Base-by-base conservation (phyloP, 345 rosid genomes). In the Aurinia saxatilis region DNA sequence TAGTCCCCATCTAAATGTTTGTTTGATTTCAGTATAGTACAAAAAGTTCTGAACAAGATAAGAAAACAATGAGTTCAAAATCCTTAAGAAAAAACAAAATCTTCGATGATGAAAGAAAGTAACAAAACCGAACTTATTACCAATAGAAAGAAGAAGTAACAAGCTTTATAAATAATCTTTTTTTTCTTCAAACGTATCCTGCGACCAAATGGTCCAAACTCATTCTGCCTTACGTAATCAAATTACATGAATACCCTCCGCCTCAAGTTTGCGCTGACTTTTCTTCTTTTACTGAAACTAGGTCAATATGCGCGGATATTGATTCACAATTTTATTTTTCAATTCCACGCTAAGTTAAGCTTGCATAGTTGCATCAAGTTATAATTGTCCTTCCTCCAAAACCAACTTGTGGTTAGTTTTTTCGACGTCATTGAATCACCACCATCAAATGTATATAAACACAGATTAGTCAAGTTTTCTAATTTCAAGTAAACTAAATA, bases 1-100 rank as follows among this genome's bases (percentile, higher is more conserved):
- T 37, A 44, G 25, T 53, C 68, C 3, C 49, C 56, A 61, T 69
- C 56, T 45, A 61, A 27, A 45, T 42, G 25, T 51, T 52, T 60
- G 40, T 68, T 44, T 44, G 73, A 16, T 51, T 59, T 9, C 60
- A 50, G 52, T 51, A 42, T 16, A 51, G 33, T 68, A 53, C 44
- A 53, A 55, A 51, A 36, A 36, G 1, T 23, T 53, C 17, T 13
- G 23, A 53, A 13, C 39, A 36, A 57, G 4, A 57, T 18, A 29
- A 56, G 36, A 60, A 23, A 37, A 7, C 2, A 48, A 25, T 18
- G 31, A 57, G 64, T 47, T 55, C 42, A 15, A 48, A 66, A 37
- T 57, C 57, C 19, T 57, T 12, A 10, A 56, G 40, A 18, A 3
- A 35, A 36, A 36, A 6, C 15, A 45, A 5, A 46, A 21, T 27